A percentile compares a stretch with the other conserved stretches of the same genome.
phyloP scores from a whole-genome alignment of 345 rosid genomes.

The Citrus hindsii region DNA sequence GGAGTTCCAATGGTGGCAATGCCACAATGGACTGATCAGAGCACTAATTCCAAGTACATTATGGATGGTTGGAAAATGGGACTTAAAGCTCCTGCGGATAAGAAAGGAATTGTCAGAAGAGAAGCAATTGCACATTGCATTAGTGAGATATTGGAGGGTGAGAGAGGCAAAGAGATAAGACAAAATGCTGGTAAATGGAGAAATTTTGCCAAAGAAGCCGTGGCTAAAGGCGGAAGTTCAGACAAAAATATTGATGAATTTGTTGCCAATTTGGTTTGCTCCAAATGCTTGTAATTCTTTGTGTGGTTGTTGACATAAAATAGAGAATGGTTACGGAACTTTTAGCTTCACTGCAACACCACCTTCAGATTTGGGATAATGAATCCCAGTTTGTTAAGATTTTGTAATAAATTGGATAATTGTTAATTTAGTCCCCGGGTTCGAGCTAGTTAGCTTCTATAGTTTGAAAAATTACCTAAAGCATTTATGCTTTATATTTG shows the following conservation, averaged over 20 bases:
- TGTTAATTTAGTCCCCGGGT: no score
- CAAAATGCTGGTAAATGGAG: slow-evolving; percentile 26
- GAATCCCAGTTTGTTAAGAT: no score
- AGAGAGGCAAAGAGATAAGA: slow-evolving; percentile 22
- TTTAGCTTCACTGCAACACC: no score
- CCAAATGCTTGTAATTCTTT: neutral
- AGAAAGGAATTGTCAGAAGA: slow-evolving; percentile 22
- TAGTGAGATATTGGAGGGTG: slow-evolving; percentile 30
- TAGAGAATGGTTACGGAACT: no score
- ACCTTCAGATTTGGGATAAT: no score
- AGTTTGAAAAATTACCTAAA: no score
- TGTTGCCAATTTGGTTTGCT: neutral
- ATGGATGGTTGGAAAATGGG: slow-evolving; percentile 42
- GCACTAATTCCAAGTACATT: slow-evolving; percentile 38
- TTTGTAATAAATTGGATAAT: no score
- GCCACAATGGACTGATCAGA: slow-evolving; percentile 50
- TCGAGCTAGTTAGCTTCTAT: no score
- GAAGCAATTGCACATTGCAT: slow-evolving; percentile 18
- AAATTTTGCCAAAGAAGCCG: slow-evolving; percentile 22
- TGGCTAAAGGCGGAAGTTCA: slow-evolving; percentile 30
- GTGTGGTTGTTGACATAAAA: neutral
- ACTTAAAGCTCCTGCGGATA: slow-evolving; percentile 12
- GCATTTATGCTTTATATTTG: no score
- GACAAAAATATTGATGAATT: slow-evolving; percentile 28
- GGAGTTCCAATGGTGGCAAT: slow-evolving; percentile 44